Base-by-base conservation (phyloP, 2,329 filamentous ascomycete species). In the Basipetospora chlamydospora region DNA sequence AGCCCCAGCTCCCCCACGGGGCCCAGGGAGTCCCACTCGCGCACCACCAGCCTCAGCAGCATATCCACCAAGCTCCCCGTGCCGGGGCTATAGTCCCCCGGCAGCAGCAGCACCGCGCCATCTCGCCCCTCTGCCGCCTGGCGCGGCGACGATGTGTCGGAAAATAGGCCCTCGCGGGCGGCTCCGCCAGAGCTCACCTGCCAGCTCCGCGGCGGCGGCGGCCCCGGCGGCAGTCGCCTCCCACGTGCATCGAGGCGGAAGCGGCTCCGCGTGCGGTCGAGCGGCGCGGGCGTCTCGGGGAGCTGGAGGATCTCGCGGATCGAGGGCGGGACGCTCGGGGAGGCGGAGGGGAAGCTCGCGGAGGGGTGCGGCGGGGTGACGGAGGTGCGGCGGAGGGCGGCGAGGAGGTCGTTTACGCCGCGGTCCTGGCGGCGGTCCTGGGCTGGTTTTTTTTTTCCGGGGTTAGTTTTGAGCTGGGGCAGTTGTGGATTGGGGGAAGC, bases 141-240 rank as follows among this genome's bases (percentile, higher is more conserved):
- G 42, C 41, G 10, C 20, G 6, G 29, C 12, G 28, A 37, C n/a
- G 21, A 28, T n/a, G 17, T 18, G 7, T 12, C 10, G 3, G 4
- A 13, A 17, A 22, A 15, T 26, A 15, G 23, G 34, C 45, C 41
- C 28, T 38, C 40, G 30, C 39, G 34, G 25, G 40, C 41, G 38
- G 33, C 6, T 43, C 43, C 11, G 53, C 39, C 28, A 15, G 22
- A n/a, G n/a, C n/a, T n/a, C n/a, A n/a, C 17, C 22, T 38, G 35
- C 73, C 73, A 78, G 47, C 70, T 76, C 26, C 60, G 60, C 2
- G 73, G 73, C 16, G 73, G 64, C 18, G 71, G 63, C 16, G 73
- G 73, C 0, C 73, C 73, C 2, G 73, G 61, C 8, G 73, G 72
- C 15, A 65, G 52, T 38, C 69, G 61, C 39, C 64, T 59, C 13